A percentile compares a stretch with the other conserved stretches of the same genome.
These are phyloP conservation scores for Hypoxylon cercidicola DNA, from an alignment of 495 filamentous ascomycete species.

Conservation along the genomic window DNA sequence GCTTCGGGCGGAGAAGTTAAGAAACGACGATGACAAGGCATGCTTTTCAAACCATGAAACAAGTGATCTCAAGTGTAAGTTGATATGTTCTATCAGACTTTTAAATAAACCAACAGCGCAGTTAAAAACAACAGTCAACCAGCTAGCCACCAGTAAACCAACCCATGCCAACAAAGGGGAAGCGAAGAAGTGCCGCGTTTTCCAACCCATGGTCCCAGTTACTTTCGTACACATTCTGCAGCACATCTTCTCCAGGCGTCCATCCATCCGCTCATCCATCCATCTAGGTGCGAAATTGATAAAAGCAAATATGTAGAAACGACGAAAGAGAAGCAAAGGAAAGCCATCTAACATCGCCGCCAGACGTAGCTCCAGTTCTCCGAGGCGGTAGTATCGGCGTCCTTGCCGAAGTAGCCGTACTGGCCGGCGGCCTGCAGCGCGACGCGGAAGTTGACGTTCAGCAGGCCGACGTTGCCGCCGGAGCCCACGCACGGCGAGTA, in stretches of 20 bases:
- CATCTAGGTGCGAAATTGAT: not conserved
- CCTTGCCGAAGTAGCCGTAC: conserved; percentile 53
- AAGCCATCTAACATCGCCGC: conserved; percentile 50
- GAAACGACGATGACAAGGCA: too few relatives aligned
- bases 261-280: not conserved
- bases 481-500: conserved; percentile 54
- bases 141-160: too few relatives aligned
- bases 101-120: conserved; percentile 4
- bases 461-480: conserved; percentile 50
- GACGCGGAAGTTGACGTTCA: conserved; percentile 60
- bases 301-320: not conserved
- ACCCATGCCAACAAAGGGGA: conserved; percentile 23
- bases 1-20: too few relatives aligned
- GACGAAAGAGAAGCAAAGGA: not conserved
- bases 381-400: conserved; percentile 34
- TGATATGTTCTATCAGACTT: conserved; percentile 27
- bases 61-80: conserved; percentile 4
- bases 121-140: conserved; percentile 9
- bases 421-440: conserved; percentile 46
- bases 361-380: conserved; percentile 58
- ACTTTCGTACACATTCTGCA: not conserved
- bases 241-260: not conserved
- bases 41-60: too few relatives aligned
- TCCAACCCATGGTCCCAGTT: conserved; percentile 5
- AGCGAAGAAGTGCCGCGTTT: conserved; percentile 1